phyloP scores from a whole-genome alignment of 257 asterid species.

The Nicotiana tabacum region DNA sequence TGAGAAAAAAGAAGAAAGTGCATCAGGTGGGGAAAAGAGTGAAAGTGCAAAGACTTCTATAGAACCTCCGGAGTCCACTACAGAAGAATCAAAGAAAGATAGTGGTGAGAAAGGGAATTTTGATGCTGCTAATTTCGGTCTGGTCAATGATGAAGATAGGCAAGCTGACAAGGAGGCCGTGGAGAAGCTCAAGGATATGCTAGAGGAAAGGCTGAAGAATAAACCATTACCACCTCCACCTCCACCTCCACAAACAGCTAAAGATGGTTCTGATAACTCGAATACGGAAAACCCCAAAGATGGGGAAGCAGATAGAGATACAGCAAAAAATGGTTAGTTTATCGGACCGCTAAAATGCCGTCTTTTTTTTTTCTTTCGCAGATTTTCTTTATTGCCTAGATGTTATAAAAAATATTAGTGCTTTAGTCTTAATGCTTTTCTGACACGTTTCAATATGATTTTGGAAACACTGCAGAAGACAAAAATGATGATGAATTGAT shows the following conservation, averaged over 20 bases:
- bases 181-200: conserved; percentile 65
- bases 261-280: conserved; percentile 51
- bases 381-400: not conserved
- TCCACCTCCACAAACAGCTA: conserved; percentile 43
- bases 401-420: not conserved
- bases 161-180: conserved; percentile 61
- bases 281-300: conserved; percentile 64
- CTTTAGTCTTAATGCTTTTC: not conserved
- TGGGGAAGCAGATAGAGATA: conserved; percentile 52
- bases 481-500: conserved; percentile 67
- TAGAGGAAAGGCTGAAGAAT: conserved; percentile 86
- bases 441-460: conserved; percentile 21
- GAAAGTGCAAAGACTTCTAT: conserved; percentile 37
- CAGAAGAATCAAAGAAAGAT: conserved; percentile 49
- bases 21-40: conserved; percentile 40
- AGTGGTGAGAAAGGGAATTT: conserved; percentile 30
- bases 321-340: conserved; percentile 42
- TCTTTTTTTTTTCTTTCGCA: not conserved
- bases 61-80: conserved; percentile 39
- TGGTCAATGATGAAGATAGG: conserved; percentile 74
- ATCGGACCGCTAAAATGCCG: not conserved
- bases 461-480: conserved; percentile 52
- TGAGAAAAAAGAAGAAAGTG: conserved; percentile 45
- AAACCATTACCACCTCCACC: conserved; percentile 93
- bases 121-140: conserved; percentile 61